Conservation (phyloP, 1,139 yeast genomes). For the Groenewaldozyma auringiensis region DNA sequence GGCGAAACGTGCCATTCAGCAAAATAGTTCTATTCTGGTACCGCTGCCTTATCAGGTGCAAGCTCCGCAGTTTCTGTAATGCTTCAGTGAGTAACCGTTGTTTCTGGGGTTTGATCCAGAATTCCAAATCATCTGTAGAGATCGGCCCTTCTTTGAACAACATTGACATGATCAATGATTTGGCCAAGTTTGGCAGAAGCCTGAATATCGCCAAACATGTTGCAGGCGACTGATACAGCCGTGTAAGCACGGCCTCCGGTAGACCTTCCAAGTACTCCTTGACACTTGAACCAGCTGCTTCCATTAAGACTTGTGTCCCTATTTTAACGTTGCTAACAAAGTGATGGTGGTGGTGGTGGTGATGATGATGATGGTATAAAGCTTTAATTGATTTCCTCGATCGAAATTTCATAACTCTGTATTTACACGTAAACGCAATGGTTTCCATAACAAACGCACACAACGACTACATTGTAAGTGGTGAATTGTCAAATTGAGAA, state of each 20-base stretch:
- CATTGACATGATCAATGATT: slow-evolving; percentile 81
- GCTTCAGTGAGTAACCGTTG: slow-evolving; percentile 62
- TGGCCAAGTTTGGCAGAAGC: slow-evolving; percentile 79
- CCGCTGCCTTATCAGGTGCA: slow-evolving; percentile 68
- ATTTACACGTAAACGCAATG: slow-evolving; percentile 12
- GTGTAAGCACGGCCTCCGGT: slow-evolving; percentile 73
- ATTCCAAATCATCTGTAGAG: slow-evolving; percentile 57
- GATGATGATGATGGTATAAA: too few relatives aligned
- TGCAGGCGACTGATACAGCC: slow-evolving; percentile 76
- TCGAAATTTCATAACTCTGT: too few relatives aligned
- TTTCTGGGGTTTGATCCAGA: slow-evolving; percentile 56
- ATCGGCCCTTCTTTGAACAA: slow-evolving; percentile 73
- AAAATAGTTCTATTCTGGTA: slow-evolving; percentile 47
- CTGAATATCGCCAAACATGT: slow-evolving; percentile 89
- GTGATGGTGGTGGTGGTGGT: too few relatives aligned
- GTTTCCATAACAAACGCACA: slow-evolving; percentile 33
- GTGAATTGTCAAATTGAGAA: not conserved
- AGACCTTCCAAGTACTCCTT: slow-evolving; percentile 85
- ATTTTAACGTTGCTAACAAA: too few relatives aligned
- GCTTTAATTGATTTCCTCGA: too few relatives aligned
- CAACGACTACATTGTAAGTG: slow-evolving; percentile 59
- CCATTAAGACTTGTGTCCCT: too few relatives aligned
- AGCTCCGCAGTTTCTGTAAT: slow-evolving; percentile 61
- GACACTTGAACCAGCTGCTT: slow-evolving; percentile 46
- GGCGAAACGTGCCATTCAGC: slow-evolving; percentile 65